Base-by-base conservation (phyloP, 169 alveolate genomes). In the Cryptosporidium ubiquitum region DNA sequence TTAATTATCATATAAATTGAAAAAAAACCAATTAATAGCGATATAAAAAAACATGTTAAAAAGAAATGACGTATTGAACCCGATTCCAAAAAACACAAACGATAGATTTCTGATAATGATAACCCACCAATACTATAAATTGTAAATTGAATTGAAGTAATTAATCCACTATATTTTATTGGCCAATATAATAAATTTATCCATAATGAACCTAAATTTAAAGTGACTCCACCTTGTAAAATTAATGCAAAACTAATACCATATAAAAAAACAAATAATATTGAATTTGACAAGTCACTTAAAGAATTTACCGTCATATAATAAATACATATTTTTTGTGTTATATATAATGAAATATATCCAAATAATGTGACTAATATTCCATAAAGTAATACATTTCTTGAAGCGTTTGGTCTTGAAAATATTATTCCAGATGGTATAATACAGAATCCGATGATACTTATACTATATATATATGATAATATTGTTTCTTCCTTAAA, bases 161-260 rank as follows among this genome's bases (percentile, higher is more conserved):
- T 58, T 55, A 74, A 58, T 52, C 86, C 86, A 52, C 86, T 58
- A 39, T 74, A 58, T 55, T 58, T 55, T 33, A 58, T 55, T 35
- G 86, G 86, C 86, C 86, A 74, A 55, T 58, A 74, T 55, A 74
- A 26, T 26, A 74, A 74, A 55, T 74, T 74, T 49, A 58, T 74
- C 86, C 86, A 74, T 74, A 74, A 23, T n/a, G 86, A 52, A 74
- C 86, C 86, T 26, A 74, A 35, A 58, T 74, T 74, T 37, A 74
- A 74, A 6, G 86, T 55, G 16, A 74, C 70, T 35, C 86, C 86
- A 10, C 86, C 86, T 40, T 74, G 86, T 20, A 74, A 74, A 44
- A 74, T 74, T 58, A 74, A 74, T 57, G 71, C 86, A 35, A 74
- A 55, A 58, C 86, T 74, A 35, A 74, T 29, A 29, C 86, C 86